These are phyloP conservation scores for Solanum sejunctum DNA, from an alignment of 257 asterid species.

Conservation along the genomic window DNA sequence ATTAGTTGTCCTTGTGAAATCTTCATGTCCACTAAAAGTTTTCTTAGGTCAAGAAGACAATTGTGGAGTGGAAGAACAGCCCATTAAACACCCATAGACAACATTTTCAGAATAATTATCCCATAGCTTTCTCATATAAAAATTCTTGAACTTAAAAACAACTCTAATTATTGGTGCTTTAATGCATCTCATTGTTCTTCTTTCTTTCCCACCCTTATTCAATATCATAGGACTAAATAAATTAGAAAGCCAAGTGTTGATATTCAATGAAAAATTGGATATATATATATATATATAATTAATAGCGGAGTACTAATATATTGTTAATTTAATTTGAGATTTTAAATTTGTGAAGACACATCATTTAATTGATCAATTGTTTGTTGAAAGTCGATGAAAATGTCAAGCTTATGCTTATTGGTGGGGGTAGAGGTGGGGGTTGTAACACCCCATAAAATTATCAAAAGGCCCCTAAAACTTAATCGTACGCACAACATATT, in stretches of 20 bases:
- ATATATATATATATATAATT: too few relatives aligned
- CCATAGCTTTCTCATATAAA: background rate
- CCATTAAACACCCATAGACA: background rate
- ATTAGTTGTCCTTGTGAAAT: background rate
- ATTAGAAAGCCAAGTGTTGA: background rate
- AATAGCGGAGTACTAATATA: too few relatives aligned
- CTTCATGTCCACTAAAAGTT: background rate
- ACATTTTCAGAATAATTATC: background rate
- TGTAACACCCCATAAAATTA: too few relatives aligned
- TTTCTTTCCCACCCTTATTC: background rate
- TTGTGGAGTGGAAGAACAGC: background rate
- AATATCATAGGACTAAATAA: background rate
- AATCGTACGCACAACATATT: too few relatives aligned
- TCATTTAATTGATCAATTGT: conserved; percentile 16
- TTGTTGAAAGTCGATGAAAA: conserved; percentile 11
- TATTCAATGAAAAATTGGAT: background rate
- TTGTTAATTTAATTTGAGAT: too few relatives aligned
- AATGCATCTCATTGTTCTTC: background rate
- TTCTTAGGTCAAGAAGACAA: background rate
- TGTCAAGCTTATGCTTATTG: conserved; percentile 61
- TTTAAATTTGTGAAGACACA: conserved; percentile 15
- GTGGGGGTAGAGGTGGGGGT: background rate
- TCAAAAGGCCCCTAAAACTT: too few relatives aligned
- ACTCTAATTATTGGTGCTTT: background rate
- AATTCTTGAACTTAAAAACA: background rate